These are phyloP conservation scores for Sporothrix brasiliensis DNA, from an alignment of 2,329 filamentous ascomycete species.

Conservation along the genomic window DNA sequence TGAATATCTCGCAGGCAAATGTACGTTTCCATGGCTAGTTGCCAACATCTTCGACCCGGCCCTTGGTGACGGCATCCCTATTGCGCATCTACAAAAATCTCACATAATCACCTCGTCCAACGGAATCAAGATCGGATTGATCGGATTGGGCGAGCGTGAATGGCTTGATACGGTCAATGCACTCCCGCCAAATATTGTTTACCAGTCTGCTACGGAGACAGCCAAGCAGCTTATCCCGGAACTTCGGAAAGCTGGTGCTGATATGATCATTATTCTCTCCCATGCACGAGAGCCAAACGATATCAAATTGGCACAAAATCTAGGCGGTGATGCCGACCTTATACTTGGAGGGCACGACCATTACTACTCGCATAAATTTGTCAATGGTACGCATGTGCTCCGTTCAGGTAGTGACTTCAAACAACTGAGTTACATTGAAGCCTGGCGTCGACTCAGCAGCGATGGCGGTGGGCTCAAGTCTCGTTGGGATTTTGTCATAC, in stretches of 20 bases:
- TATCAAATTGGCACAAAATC: slow-evolving; percentile 76
- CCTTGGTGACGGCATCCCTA: slow-evolving; percentile 71
- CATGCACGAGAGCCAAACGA: slow-evolving; percentile 91
- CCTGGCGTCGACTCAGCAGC: slow-evolving; percentile 57
- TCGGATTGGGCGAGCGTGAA: slow-evolving; percentile 83
- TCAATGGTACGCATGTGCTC: slow-evolving; percentile 82
- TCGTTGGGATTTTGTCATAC: slow-evolving; percentile 73
- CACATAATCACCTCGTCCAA: slow-evolving; percentile 78
- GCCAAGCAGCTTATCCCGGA: slow-evolving; percentile 74
- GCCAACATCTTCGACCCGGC: slow-evolving; percentile 87
- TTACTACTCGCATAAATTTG: slow-evolving; percentile 75
- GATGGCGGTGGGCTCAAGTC: slow-evolving; percentile 1
- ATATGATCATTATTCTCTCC: slow-evolving; percentile 79
- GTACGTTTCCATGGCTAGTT: slow-evolving; percentile 85
- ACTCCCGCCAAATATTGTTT: slow-evolving; percentile 78
- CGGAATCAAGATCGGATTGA: slow-evolving; percentile 81
- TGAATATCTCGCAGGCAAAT: slow-evolving; percentile 69
- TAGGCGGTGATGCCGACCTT: slow-evolving; percentile 76
- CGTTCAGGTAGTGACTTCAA: slow-evolving; percentile 90
- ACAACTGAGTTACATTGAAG: slow-evolving; percentile 86
- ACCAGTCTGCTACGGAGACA: slow-evolving; percentile 74
- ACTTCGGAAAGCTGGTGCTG: slow-evolving; percentile 74
- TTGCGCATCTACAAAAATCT: slow-evolving; percentile 75
- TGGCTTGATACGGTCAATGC: slow-evolving; percentile 90
- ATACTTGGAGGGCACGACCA: slow-evolving; percentile 90